Percentiles rank a stretch among this genome's conserved stretches.
phyloP scores from a whole-genome alignment of 768 basidiomycete species.

The Mycena polygramma region DNA sequence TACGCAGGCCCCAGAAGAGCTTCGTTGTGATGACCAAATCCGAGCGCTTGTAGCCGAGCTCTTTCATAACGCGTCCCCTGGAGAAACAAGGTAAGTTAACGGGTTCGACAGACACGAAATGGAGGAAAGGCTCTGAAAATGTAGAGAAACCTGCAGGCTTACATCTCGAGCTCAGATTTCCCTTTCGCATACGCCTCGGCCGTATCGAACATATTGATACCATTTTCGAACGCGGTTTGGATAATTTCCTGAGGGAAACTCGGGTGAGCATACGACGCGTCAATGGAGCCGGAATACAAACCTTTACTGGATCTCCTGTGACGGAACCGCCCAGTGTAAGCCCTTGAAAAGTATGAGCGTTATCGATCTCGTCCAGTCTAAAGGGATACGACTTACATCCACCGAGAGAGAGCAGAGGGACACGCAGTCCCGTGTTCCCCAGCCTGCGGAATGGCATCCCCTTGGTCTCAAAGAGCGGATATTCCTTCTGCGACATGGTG shows the following conservation, averaged over 20 bases:
- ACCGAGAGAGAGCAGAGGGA: slow-evolving; percentile 71
- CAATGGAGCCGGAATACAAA: neutral
- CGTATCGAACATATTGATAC: slow-evolving; percentile 67
- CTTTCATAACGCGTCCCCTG: slow-evolving; percentile 82
- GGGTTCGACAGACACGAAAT: too few species aligned
- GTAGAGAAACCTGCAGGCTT: slow-evolving; percentile 31
- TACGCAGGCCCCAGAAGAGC: slow-evolving; percentile 78
- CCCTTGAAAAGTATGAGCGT: slow-evolving; percentile 22
- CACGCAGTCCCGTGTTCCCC: slow-evolving; percentile 65
- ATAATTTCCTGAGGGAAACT: slow-evolving; percentile 79
- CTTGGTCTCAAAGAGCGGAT: slow-evolving; percentile 52
- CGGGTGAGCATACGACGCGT: slow-evolving; percentile 39
- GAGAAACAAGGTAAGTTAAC: neutral
- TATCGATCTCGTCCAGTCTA: neutral
- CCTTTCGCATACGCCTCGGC: slow-evolving; percentile 77
- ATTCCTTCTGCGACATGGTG: slow-evolving; percentile 32
- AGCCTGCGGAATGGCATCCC: slow-evolving; percentile 63
- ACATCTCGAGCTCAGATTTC: slow-evolving; percentile 83
- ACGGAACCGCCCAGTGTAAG: slow-evolving; percentile 37
- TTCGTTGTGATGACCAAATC: slow-evolving; percentile 88
- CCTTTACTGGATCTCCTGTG: slow-evolving; percentile 36
- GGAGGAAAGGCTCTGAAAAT: too few species aligned
- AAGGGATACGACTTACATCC: slow-evolving; percentile 55
- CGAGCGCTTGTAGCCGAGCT: slow-evolving; percentile 72
- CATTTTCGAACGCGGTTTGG: slow-evolving; percentile 80